These are phyloP conservation scores for Aspergillus sp. DNA, from an alignment of 2,329 filamentous ascomycete genomes.

Conservation along the genomic window DNA sequence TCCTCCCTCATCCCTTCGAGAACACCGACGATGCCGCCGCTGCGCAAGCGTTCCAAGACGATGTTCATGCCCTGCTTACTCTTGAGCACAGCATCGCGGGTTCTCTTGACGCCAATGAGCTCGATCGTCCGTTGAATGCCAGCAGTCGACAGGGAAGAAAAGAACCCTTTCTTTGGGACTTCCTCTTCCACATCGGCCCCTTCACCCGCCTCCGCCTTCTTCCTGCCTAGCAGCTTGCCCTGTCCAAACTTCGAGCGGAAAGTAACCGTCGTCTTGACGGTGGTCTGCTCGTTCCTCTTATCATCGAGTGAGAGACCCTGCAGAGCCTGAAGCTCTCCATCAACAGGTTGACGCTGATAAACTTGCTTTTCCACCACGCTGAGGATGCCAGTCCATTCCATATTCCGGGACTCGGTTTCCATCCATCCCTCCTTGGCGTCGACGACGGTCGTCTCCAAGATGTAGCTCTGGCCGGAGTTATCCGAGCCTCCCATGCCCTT, in stretches of 20 bases:
- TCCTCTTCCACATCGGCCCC: slow-evolving; percentile 42
- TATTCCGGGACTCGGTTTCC: slow-evolving; percentile 60
- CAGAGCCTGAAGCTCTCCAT: slow-evolving; percentile 14
- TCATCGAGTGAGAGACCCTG: slow-evolving; percentile 33
- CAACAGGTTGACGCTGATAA: slow-evolving; percentile 45
- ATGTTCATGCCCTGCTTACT: slow-evolving; percentile 64
- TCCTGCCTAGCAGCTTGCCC: slow-evolving; percentile 42
- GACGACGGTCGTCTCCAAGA: slow-evolving; percentile 59
- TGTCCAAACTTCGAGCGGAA: slow-evolving; percentile 59
- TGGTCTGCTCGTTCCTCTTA: slow-evolving; percentile 44
- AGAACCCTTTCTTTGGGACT: slow-evolving; percentile 51
- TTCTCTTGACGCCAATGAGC: slow-evolving; percentile 56
- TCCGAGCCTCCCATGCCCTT: slow-evolving; percentile 55
- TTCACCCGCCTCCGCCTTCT: slow-evolving; percentile 37
- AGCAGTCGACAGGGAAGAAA: slow-evolving; percentile 55
- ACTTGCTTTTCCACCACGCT: slow-evolving; percentile 59
- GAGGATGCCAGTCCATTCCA: slow-evolving; percentile 63
- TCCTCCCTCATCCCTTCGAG: slow-evolving; percentile 66
- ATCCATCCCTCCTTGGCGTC: slow-evolving; percentile 62
- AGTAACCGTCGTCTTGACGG: slow-evolving; percentile 58
- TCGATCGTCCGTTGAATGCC: slow-evolving; percentile 61
- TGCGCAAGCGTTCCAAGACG: slow-evolving; percentile 58
- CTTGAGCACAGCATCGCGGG: slow-evolving; percentile 56
- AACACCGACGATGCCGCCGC: slow-evolving; percentile 64
- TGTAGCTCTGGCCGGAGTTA: slow-evolving; percentile 57